phyloP scores from a whole-genome alignment of 2,329 filamentous ascomycete genomes.

The Paecilomyces niveus region DNA sequence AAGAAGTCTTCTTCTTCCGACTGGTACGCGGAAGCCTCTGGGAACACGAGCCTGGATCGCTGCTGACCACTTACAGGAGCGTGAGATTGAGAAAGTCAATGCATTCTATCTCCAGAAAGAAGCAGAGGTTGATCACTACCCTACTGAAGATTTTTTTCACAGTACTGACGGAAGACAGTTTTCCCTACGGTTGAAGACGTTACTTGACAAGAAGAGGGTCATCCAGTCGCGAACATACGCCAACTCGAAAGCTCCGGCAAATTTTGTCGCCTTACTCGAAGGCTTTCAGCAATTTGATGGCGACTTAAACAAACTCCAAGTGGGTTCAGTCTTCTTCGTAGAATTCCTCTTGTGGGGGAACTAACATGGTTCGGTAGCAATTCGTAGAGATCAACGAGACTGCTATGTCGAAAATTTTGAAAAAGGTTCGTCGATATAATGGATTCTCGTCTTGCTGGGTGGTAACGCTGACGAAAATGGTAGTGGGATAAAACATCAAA shows the following conservation, averaged over 20 bases:
- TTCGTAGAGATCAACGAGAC: constrained; percentile 98
- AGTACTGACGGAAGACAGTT: constrained; percentile 50
- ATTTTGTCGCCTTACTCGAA: constrained; percentile 91
- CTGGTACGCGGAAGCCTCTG: constrained; percentile 53
- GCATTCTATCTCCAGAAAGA: constrained; percentile 97
- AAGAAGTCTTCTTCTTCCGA: constrained; percentile 97
- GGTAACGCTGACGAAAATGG: constrained; percentile 12
- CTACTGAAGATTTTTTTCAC: background rate
- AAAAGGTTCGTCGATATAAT: constrained; percentile 58
- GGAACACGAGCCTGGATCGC: background rate
- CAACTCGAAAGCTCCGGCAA: constrained; percentile 78
- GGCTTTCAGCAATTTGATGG: constrained; percentile 96
- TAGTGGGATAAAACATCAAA: constrained; percentile 99
- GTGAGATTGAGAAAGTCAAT: constrained; percentile 97
- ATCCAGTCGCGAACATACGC: constrained; percentile 71
- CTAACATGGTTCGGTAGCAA: constrained; percentile 50
- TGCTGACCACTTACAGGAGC: constrained; percentile 56
- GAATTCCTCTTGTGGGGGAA: background rate
- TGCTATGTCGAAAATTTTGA: constrained; percentile 95
- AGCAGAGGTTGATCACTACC: constrained; percentile 63
- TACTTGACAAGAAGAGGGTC: constrained; percentile 91
- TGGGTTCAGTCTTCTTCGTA: constrained; percentile 26
- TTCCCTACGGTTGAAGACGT: constrained; percentile 82
- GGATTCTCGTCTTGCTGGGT: constrained; percentile 7
- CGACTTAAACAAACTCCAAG: constrained; percentile 87